phyloP scores from a whole-genome alignment of 257 asterid species.

The Jaltomata sinuosa region DNA sequence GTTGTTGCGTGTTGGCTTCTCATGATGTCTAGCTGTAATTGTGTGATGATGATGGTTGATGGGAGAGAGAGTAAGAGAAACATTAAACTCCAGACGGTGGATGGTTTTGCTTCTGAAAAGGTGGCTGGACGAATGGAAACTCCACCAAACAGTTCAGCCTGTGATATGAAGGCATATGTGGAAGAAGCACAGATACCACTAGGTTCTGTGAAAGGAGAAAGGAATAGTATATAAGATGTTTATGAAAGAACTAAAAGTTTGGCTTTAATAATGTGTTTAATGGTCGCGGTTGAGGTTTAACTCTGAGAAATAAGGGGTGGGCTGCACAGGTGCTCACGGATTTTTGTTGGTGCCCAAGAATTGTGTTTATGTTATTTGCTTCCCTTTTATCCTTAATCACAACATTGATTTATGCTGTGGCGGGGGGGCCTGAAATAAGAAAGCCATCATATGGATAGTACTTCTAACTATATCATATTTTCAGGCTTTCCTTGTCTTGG shows the following conservation, averaged over 20 bases:
- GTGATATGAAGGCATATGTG: not conserved
- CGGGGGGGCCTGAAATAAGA: not conserved
- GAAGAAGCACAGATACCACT: not conserved
- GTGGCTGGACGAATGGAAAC: not conserved
- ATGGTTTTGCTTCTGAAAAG: not conserved
- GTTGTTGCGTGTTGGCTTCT: not conserved
- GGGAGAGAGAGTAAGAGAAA: not conserved
- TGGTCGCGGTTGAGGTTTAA: not conserved
- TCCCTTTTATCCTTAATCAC: not conserved
- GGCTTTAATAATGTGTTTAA: not conserved
- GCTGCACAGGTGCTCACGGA: not conserved
- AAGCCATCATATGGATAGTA: not conserved
- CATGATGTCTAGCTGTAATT: not conserved
- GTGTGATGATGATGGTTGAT: not conserved
- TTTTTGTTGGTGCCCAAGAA: not conserved
- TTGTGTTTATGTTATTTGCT: not conserved
- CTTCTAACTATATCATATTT: not conserved
- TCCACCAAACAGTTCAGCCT: not conserved
- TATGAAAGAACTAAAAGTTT: not conserved
- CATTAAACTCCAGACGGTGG: not conserved
- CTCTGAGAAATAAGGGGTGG: not conserved
- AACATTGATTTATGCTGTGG: not conserved
- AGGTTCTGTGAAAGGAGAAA: not conserved
- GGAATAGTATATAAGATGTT: not conserved
- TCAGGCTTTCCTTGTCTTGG: slow-evolving; percentile 97